A percentile compares a stretch with the other conserved stretches of the same genome.
Conservation (phyloP, 2,329 filamentous ascomycete species). For the Zarea fungicola region DNA sequence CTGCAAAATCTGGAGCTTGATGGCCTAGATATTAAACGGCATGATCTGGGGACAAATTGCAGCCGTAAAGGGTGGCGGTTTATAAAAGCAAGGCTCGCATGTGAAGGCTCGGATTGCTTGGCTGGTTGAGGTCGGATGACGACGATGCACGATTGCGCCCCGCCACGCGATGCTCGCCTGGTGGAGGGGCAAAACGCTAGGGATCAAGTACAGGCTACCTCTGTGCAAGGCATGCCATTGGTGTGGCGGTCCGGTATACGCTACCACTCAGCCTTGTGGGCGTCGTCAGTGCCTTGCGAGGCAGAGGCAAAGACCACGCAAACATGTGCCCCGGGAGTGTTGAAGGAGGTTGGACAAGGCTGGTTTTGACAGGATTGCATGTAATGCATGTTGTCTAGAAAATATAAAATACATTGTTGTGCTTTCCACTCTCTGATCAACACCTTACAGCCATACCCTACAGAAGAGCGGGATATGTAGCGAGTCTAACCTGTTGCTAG, state of each 20-base stretch:
- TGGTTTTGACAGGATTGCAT: too few species aligned
- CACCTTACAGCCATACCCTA: too few species aligned
- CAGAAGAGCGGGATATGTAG: too few species aligned
- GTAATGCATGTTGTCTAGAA: too few species aligned
- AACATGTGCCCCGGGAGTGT: neutral
- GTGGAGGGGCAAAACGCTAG: slow-evolving; percentile 3
- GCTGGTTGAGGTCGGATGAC: slow-evolving; percentile 4
- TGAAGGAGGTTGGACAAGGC: too few species aligned
- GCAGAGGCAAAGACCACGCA: neutral
- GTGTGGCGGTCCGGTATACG: neutral
- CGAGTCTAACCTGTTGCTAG: too few species aligned
- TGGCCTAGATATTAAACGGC: neutral
- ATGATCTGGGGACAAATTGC: neutral
- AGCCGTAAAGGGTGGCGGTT: neutral
- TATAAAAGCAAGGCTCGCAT: neutral
- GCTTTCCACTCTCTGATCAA: too few species aligned
- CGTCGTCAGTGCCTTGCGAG: slow-evolving; percentile 10
- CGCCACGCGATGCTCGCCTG: slow-evolving; percentile 4
- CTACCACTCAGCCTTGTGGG: slow-evolving; percentile 10
- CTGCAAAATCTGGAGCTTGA: too few species aligned
- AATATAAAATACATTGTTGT: too few species aligned
- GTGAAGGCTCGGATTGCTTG: neutral
- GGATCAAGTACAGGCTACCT: neutral
- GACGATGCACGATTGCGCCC: slow-evolving; percentile 4
- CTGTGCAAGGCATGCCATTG: neutral